Evolutionary conservation across 2,329 filamentous ascomycete species (phyloP).

Genomic region (Sarocladium kiliense): DNA sequence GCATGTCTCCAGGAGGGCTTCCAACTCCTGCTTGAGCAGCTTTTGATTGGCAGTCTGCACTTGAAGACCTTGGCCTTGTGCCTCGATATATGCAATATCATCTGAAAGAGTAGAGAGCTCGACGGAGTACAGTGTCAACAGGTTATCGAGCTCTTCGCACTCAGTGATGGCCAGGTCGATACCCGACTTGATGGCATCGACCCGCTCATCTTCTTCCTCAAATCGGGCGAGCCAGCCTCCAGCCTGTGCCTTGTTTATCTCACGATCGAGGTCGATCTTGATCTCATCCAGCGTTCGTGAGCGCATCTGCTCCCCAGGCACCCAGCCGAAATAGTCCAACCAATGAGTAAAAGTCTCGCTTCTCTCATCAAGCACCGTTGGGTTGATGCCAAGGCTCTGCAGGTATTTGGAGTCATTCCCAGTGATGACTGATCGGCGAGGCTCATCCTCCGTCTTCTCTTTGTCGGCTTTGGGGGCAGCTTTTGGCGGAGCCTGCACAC

Average conservation of each 20-base stretch:
- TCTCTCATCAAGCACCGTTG: slow-evolving; percentile 67
- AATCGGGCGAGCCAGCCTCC: slow-evolving; percentile 85
- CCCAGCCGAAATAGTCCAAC: slow-evolving; percentile 85
- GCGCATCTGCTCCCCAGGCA: slow-evolving; percentile 68
- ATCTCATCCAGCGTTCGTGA: slow-evolving; percentile 73
- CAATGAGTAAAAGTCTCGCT: slow-evolving; percentile 77
- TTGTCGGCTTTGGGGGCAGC: slow-evolving; percentile 14
- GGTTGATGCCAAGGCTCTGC: slow-evolving; percentile 71
- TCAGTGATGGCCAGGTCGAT: slow-evolving; percentile 89
- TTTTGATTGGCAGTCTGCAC: slow-evolving; percentile 98
- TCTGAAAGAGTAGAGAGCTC: slow-evolving; percentile 91
- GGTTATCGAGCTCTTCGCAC: slow-evolving; percentile 92
- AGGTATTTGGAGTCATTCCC: slow-evolving; percentile 78
- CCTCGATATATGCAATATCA: slow-evolving; percentile 95
- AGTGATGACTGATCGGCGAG: slow-evolving; percentile 56
- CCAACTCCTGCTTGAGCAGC: slow-evolving; percentile 81
- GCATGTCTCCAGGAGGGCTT: slow-evolving; percentile 83
- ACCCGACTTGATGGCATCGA: slow-evolving; percentile 78
- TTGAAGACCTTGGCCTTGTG: slow-evolving; percentile 92
- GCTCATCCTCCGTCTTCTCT: slow-evolving; percentile 37
- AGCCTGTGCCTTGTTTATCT: slow-evolving; percentile 85
- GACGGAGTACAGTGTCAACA: slow-evolving; percentile 90
- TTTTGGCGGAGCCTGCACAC: slow-evolving; percentile 27
- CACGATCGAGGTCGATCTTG: slow-evolving; percentile 76
- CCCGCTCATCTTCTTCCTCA: slow-evolving; percentile 82